phyloP scores from a whole-genome alignment of 345 rosid genomes.

The Brassica incana region DNA sequence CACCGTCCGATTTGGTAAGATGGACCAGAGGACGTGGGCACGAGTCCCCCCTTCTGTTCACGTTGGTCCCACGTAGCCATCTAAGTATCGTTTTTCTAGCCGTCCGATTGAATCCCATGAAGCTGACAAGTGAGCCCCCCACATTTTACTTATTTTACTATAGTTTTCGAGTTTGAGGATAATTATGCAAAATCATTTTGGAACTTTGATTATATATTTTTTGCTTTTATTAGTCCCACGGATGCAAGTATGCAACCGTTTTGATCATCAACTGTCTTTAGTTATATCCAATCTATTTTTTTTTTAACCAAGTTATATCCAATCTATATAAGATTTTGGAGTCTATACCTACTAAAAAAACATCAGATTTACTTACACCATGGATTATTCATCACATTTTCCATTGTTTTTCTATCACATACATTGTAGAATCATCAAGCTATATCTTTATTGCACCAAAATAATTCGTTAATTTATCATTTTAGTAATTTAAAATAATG shows the following conservation, averaged over 20 bases:
- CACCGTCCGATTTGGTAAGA: slow-evolving; percentile 32
- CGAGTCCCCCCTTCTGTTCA: slow-evolving; percentile 35
- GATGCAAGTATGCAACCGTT: slow-evolving; percentile 22
- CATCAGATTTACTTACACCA: not conserved
- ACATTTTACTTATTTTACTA: slow-evolving; percentile 11
- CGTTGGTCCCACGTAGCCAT: slow-evolving; percentile 30
- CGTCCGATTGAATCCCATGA: slow-evolving; percentile 42
- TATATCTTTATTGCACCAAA: too few relatives aligned
- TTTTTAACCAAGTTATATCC: too few relatives aligned
- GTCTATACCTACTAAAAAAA: slow-evolving; percentile 20
- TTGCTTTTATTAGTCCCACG: slow-evolving; percentile 20
- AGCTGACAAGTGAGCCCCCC: slow-evolving; percentile 45
- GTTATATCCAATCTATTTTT: not conserved
- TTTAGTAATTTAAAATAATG: not conserved
- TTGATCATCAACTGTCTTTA: not conserved
- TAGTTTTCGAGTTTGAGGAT: slow-evolving; percentile 9
- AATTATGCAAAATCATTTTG: not conserved
- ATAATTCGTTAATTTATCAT: not conserved
- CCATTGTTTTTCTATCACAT: not conserved
- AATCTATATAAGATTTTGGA: slow-evolving; percentile 16
- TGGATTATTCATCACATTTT: not conserved
- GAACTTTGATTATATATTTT: not conserved
- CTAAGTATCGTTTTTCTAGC: slow-evolving; percentile 26
- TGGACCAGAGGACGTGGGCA: slow-evolving; percentile 38
- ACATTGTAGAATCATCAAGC: not conserved